Evolutionary conservation across 768 basidiomycete species (phyloP).

Genomic region (Kwoniella sp.): DNA sequence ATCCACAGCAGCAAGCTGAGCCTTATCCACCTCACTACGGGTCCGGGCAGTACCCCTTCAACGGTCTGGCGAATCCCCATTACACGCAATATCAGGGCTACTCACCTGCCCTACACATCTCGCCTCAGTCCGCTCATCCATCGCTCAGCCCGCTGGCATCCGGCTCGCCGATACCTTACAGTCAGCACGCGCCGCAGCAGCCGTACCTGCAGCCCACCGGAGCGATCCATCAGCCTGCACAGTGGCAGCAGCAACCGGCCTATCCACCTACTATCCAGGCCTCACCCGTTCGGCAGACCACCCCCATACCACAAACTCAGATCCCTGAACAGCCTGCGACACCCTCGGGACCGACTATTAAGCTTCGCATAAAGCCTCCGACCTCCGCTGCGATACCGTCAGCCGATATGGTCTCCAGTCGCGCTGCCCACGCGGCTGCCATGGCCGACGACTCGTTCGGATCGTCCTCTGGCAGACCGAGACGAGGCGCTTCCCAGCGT

Average conservation of each 20-base stretch:
- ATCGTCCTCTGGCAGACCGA: constrained; percentile 10
- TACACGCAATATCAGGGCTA: too few relatives aligned
- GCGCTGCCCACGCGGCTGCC: not conserved
- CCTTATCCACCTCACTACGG: not conserved
- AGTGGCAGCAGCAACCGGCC: not conserved
- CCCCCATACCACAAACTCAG: not conserved
- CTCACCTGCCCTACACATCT: too few relatives aligned
- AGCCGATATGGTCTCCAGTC: constrained; percentile 1
- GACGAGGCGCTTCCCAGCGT: constrained; percentile 12
- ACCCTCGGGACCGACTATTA: too few relatives aligned
- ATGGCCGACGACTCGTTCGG: not conserved
- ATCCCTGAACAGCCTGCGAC: too few relatives aligned
- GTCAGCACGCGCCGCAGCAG: not conserved
- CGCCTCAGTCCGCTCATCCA: not conserved
- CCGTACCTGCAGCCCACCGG: not conserved
- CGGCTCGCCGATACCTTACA: constrained; percentile 1
- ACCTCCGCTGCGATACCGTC: not conserved
- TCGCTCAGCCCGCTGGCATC: not conserved
- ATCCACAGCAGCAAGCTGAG: not conserved
- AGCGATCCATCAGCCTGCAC: not conserved
- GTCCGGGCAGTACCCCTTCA: not conserved
- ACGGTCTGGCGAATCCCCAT: not conserved
- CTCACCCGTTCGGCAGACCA: not conserved
- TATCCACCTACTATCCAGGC: too few relatives aligned
- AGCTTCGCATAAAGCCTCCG: not conserved